These are phyloP conservation scores for Syzygium jambos DNA, from an alignment of 345 rosid species.

Conservation along the genomic window DNA sequence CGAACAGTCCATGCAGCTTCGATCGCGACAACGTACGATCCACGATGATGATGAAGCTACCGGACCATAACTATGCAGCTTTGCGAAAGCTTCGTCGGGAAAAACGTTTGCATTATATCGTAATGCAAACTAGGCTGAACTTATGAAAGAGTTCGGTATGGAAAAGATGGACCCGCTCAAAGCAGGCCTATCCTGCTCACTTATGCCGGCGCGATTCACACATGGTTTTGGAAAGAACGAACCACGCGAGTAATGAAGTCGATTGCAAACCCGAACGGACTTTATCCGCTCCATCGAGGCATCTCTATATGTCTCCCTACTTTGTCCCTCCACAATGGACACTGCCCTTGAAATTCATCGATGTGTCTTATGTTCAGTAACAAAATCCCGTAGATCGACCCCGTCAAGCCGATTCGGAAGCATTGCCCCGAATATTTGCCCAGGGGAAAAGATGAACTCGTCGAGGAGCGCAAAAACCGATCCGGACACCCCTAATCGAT, in stretches of 20 bases:
- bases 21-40: background rate
- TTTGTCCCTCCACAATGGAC: background rate
- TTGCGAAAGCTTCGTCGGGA: background rate
- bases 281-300: background rate
- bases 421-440: background rate
- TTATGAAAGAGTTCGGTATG: background rate
- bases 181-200: background rate
- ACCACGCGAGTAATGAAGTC: background rate
- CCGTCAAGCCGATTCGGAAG: background rate
- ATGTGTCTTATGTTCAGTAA: rapidly evolving
- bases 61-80: background rate
- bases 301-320: background rate
- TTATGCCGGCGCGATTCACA: too few species aligned
- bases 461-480: background rate
- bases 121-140: background rate
- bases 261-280: too few species aligned
- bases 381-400: background rate
- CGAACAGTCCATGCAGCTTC: background rate
- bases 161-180: background rate
- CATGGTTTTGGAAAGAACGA: background rate
- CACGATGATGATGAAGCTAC: background rate
- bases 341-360: background rate
- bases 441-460: too few species aligned
- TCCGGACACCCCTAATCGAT: background rate
- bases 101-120: background rate